Conservation (phyloP, 2,329 filamentous ascomycete species). For the Aspergillus awamori region DNA sequence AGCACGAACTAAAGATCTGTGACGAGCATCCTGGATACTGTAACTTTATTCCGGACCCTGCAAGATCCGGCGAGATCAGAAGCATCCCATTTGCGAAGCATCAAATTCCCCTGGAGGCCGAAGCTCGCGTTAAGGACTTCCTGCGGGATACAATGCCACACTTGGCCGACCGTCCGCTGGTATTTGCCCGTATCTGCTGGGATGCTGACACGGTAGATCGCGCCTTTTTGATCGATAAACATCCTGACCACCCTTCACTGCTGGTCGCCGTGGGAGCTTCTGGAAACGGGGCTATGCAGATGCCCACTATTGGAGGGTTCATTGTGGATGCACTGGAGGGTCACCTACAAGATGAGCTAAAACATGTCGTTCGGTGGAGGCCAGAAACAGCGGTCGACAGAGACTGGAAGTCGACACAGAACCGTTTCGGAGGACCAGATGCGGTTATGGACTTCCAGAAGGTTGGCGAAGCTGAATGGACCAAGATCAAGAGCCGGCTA, state of each 20-base stretch:
- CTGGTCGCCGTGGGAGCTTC: slow-evolving; percentile 43
- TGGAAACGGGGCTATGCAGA: slow-evolving; percentile 43
- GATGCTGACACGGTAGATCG: slow-evolving; percentile 60
- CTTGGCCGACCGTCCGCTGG: slow-evolving; percentile 53
- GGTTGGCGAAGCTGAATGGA: slow-evolving; percentile 45
- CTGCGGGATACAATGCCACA: slow-evolving; percentile 58
- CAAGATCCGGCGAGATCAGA: slow-evolving; percentile 27
- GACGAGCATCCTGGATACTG: slow-evolving; percentile 62
- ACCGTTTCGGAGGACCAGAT: slow-evolving; percentile 50
- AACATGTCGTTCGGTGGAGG: slow-evolving; percentile 52
- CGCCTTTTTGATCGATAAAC: slow-evolving; percentile 55
- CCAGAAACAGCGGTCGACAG: slow-evolving; percentile 52
- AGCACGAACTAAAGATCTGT: slow-evolving; percentile 44
- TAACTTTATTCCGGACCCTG: slow-evolving; percentile 44
- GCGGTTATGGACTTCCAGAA: slow-evolving; percentile 52
- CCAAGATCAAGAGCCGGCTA: slow-evolving; percentile 18
- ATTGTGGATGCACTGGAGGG: slow-evolving; percentile 53
- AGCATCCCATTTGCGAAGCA: slow-evolving; percentile 48
- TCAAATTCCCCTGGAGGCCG: slow-evolving; percentile 50
- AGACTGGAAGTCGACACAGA: slow-evolving; percentile 52
- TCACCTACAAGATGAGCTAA: slow-evolving; percentile 46
- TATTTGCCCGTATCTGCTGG: slow-evolving; percentile 59
- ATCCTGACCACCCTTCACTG: slow-evolving; percentile 49
- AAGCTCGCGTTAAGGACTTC: slow-evolving; percentile 51
- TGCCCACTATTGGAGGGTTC: slow-evolving; percentile 54